phyloP scores from a whole-genome alignment of 1,284 basidiomycete species.

The Pseudozyma hubeiensis region DNA sequence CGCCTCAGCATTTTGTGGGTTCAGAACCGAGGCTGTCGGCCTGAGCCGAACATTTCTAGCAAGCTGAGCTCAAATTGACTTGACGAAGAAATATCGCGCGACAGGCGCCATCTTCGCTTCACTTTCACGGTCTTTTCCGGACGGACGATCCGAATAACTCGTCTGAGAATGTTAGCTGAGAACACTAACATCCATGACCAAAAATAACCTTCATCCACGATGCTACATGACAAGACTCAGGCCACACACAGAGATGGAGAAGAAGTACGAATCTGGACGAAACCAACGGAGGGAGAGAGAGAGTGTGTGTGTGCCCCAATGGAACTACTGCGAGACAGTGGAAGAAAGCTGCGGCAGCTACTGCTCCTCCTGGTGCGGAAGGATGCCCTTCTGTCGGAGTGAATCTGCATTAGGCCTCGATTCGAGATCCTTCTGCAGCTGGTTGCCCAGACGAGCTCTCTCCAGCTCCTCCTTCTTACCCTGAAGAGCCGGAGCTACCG shows the following conservation, averaged over 20 bases:
- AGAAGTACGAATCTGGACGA: too few species aligned
- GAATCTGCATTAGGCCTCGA: conserved; percentile 77
- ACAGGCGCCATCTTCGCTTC: not conserved
- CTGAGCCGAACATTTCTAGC: not conserved
- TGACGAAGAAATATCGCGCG: conserved; percentile 12
- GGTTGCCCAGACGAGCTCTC: conserved; percentile 69
- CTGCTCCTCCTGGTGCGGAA: conserved; percentile 65
- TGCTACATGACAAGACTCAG: too few species aligned
- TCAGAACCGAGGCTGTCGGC: not conserved
- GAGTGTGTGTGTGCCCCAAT: too few species aligned
- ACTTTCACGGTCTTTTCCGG: conserved; percentile 7
- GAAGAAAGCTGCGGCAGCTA: not conserved
- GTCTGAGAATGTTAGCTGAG: too few species aligned
- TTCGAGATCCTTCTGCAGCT: conserved; percentile 77
- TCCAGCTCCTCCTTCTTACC: conserved; percentile 76
- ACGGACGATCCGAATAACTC: not conserved
- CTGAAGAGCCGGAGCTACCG: conserved; percentile 76
- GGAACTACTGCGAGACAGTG: too few species aligned
- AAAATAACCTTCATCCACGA: too few species aligned
- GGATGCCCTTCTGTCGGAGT: conserved; percentile 79
- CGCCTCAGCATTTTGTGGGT: too few species aligned
- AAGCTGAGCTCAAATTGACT: not conserved
- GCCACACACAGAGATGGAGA: not conserved
- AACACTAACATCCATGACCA: too few species aligned
- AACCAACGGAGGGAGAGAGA: not conserved